These are phyloP conservation scores for Candolleomyces eurysporus DNA, from an alignment of 768 basidiomycete genomes.

Conservation along the genomic window DNA sequence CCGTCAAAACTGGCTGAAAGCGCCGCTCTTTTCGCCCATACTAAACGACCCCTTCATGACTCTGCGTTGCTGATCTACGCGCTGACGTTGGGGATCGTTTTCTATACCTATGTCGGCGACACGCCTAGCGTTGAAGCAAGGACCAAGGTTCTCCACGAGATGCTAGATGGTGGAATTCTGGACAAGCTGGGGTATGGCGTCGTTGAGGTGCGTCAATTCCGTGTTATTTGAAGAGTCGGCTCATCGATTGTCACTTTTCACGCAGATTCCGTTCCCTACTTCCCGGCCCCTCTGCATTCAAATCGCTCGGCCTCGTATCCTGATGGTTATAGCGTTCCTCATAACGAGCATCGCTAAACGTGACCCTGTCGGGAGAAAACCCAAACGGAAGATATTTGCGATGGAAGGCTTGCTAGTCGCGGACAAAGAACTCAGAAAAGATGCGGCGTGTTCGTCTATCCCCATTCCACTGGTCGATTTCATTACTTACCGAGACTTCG, in stretches of 20 bases:
- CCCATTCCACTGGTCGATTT: slow-evolving; percentile 4
- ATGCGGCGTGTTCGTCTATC: slow-evolving; percentile 34
- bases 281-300: slow-evolving; percentile 51
- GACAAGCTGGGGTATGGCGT: slow-evolving; percentile 36
- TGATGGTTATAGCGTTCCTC: slow-evolving; percentile 66
- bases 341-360: slow-evolving; percentile 65
- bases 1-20: slow-evolving; percentile 2
- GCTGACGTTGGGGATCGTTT: slow-evolving; percentile 61
- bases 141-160: slow-evolving; percentile 57
- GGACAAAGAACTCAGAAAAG: slow-evolving; percentile 45
- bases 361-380: slow-evolving; percentile 71
- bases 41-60: slow-evolving; percentile 17
- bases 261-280: slow-evolving; percentile 33
- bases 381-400: slow-evolving; percentile 71
- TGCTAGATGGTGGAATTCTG: slow-evolving; percentile 60
- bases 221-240: background rate
- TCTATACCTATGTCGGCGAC: slow-evolving; percentile 58
- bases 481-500: background rate
- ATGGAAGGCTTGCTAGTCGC: slow-evolving; percentile 54
- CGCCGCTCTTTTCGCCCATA: slow-evolving; percentile 6
- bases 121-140: slow-evolving; percentile 46
- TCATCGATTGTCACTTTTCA: slow-evolving; percentile 10
- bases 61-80: slow-evolving; percentile 49
- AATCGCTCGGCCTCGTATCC: slow-evolving; percentile 64
- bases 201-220: slow-evolving; percentile 23